Evolutionary conservation across 2,329 filamentous ascomycete genomes (phyloP).

Genomic region (Ophiostoma himal-ulmi): DNA sequence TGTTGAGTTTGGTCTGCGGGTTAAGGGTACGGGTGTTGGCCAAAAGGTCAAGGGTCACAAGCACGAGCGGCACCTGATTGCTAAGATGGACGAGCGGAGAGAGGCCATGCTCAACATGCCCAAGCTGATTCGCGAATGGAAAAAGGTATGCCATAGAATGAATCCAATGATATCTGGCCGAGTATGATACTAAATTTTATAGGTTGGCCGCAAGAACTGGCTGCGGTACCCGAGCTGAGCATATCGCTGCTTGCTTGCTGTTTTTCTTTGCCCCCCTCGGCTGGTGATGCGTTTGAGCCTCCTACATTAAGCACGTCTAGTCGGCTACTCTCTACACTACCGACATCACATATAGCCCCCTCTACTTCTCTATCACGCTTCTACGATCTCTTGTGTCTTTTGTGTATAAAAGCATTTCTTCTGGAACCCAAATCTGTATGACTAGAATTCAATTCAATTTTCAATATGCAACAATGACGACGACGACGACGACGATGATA

Average conservation of each 20-base stretch:
- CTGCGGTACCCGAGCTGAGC: conserved; percentile 52
- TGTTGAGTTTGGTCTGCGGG: conserved; percentile 71
- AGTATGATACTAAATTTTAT: background rate
- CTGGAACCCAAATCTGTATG: conserved; percentile 10
- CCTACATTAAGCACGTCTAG: too few species aligned
- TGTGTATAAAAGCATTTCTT: background rate
- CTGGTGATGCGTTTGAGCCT: background rate
- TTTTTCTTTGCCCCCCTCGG: background rate
- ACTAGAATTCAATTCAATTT: background rate
- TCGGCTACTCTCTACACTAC: background rate
- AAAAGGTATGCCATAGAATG: conserved; percentile 59
- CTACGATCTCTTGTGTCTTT: conserved; percentile 12
- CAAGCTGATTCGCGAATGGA: conserved; percentile 85
- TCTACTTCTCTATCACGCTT: conserved; percentile 5
- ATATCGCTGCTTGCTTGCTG: background rate
- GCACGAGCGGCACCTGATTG: conserved; percentile 81
- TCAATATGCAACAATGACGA: background rate
- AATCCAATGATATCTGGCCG: too few species aligned
- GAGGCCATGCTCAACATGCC: conserved; percentile 95
- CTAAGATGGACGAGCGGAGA: conserved; percentile 77
- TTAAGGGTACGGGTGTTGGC: conserved; percentile 89
- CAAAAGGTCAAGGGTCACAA: conserved; percentile 92
- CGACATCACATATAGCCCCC: background rate
- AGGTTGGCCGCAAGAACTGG: conserved; percentile 53
- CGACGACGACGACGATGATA: background rate